Percentiles rank a stretch among this genome's conserved stretches.
phyloP scores from a whole-genome alignment of 2,329 filamentous ascomycete genomes.

The Fusarium euwallaceae region DNA sequence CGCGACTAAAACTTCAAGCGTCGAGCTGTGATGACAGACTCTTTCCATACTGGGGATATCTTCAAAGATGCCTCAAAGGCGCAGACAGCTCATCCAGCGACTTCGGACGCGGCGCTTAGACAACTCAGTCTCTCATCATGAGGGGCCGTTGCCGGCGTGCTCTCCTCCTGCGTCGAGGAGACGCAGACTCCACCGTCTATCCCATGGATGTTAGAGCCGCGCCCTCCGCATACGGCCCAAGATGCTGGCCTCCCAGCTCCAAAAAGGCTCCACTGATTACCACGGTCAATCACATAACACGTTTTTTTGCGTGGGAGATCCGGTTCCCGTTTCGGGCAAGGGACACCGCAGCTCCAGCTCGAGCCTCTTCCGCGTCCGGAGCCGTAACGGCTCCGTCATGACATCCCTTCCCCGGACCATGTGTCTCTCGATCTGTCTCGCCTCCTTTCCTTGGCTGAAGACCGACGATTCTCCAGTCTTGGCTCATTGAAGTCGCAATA shows the following conservation, averaged over 20 bases:
- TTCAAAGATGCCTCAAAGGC: not conserved
- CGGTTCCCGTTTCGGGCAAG: constrained; percentile 22
- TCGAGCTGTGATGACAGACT: not conserved
- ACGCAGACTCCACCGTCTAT: constrained; percentile 1
- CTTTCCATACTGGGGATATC: not conserved
- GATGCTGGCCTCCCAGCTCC: not conserved
- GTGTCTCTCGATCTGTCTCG: constrained; percentile 1
- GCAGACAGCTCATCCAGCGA: not conserved
- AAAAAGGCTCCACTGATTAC: constrained; percentile 26
- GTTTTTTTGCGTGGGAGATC: constrained; percentile 27
- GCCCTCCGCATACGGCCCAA: constrained; percentile 1
- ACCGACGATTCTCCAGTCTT: not conserved
- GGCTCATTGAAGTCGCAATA: not conserved
- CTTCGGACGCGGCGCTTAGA: constrained; percentile 4
- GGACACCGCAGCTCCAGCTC: constrained; percentile 14
- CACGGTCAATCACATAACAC: constrained; percentile 45
- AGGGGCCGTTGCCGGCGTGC: constrained; percentile 11
- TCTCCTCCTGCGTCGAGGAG: constrained; percentile 9
- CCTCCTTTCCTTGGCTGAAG: not conserved
- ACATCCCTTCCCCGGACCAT: not conserved
- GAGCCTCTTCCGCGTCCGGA: constrained; percentile 22
- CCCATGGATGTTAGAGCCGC: constrained; percentile 1
- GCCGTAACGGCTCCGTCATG: constrained; percentile 32
- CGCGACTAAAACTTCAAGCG: not conserved
- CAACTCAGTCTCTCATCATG: not conserved